Percentiles rank a stretch among this genome's conserved stretches.
Conservation (phyloP, 2,329 filamentous ascomycete genomes). For the Aureobasidium sp. region DNA sequence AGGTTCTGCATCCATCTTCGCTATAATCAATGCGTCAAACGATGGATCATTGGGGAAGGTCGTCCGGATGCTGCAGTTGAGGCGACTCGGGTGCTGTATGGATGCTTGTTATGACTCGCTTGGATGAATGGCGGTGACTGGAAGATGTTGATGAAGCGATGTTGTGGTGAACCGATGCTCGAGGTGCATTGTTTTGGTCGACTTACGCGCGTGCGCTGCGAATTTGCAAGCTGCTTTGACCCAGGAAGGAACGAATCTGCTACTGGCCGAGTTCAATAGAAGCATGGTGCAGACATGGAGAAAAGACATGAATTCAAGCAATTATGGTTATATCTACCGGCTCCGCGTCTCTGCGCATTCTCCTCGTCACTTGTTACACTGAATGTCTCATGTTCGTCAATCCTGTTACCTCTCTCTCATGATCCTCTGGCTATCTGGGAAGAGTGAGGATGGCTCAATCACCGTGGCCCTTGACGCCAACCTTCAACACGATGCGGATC, state of each 20-base stretch:
- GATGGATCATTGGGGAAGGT: no score
- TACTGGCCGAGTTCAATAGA: not conserved
- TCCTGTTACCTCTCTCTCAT: not conserved
- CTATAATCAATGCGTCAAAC: not conserved
- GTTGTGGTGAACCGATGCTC: not conserved
- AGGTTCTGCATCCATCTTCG: not conserved
- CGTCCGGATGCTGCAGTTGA: not conserved
- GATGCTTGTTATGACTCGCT: no score
- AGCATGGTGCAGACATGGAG: not conserved
- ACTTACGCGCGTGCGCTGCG: not conserved
- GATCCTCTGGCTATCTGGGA: not conserved
- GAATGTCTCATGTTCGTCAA: not conserved
- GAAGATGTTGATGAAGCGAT: no score
- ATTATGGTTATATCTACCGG: not conserved
- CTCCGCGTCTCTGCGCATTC: not conserved
- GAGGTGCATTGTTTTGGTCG: not conserved
- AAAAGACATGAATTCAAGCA: not conserved
- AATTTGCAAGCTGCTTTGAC: not conserved
- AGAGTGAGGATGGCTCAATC: not conserved
- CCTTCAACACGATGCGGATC: not conserved
- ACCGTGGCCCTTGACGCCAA: not conserved
- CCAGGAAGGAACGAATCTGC: not conserved
- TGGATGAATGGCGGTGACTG: no score
- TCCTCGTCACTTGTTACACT: not conserved
- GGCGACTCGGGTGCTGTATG: not conserved